Base-by-base conservation (phyloP, 2,329 filamentous ascomycete species). In the Emydomyces testavorans region DNA sequence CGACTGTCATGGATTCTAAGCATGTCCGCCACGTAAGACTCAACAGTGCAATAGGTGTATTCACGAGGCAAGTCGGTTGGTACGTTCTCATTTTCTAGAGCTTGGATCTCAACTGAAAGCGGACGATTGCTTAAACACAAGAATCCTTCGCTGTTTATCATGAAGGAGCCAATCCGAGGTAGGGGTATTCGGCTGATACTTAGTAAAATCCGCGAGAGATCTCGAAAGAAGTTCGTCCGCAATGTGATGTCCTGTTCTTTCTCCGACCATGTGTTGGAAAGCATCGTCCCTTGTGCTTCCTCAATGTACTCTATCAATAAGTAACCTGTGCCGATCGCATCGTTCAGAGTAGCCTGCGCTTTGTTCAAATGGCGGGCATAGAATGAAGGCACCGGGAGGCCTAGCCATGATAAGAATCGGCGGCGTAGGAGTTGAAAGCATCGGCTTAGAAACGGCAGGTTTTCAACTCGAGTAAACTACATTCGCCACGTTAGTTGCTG, bases 121-220 rank as follows among this genome's bases (percentile, higher is more conserved):
- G 60, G 60, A 1, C 60, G 53, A 34, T 58, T 60, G 10, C 35
- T 48, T n/a, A 61, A 46, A 8, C 28, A 44, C 15, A 62, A 35
- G 31, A 51, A 50, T 6, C 61, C 56, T 8, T 58, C 26, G 2
- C 58, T 40, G 38, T 64, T 52, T 6, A 68, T 55, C 11, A 53
- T 55, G 10, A 60, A 56, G 8, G 65, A 67, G 2, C 63, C 63
- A 43, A 68, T 67, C 7, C 55, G 53, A 4, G 58, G 58, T 6
- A 63, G 39, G 20, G 60, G 56, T 7, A 50, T 52, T n/a, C 55
- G 51, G 3, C 38, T 45, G 2, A 58, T 6, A 20, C 36, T 49
- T 4, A 60, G 23, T 1, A 58, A 47, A 32, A 60, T 56, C 0
- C 42, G 45, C 8, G 54, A 53, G 11, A 59, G 45, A 31, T 31